Evolutionary conservation across 2,329 filamentous ascomycete genomes (phyloP).

Genomic region (Penicillium decumbens): DNA sequence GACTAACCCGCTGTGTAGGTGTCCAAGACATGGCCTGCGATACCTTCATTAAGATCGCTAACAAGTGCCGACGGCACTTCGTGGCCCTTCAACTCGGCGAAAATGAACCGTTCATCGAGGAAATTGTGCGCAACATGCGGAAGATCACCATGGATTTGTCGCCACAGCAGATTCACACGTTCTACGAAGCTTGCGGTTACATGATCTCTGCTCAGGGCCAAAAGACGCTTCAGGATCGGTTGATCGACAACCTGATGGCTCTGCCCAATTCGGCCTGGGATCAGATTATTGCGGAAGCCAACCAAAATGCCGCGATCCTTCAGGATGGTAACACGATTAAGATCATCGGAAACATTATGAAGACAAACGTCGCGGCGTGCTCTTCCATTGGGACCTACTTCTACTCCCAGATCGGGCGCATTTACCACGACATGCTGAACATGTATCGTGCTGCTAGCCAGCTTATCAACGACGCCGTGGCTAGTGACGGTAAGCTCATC

Average conservation of each 20-base stretch:
- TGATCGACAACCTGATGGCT: conserved; percentile 88
- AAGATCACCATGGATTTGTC: conserved; percentile 94
- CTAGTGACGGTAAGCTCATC: conserved; percentile 64
- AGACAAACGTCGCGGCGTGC: conserved; percentile 98
- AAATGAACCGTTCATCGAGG: conserved; percentile 93
- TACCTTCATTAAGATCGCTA: conserved; percentile 99
- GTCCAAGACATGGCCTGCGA: conserved; percentile 99
- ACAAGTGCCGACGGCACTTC: conserved; percentile 96
- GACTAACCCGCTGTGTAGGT: conserved; percentile 50
- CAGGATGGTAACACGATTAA: conserved; percentile 96
- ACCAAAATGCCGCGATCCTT: conserved; percentile 75
- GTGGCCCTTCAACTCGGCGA: conserved; percentile 93
- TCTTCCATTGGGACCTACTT: conserved; percentile 96
- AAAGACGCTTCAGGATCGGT: conserved; percentile 84
- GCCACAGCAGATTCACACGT: conserved; percentile 96
- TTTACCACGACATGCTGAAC: conserved; percentile 97
- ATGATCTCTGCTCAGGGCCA: conserved; percentile 99
- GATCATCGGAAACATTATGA: conserved; percentile 99
- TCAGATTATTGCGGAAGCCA: conserved; percentile 83
- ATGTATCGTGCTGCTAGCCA: conserved; percentile 98
- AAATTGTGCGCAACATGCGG: conserved; percentile 91
- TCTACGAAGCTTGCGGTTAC: conserved; percentile 97
- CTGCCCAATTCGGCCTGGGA: conserved; percentile 95
- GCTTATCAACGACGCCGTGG: conserved; percentile 89
- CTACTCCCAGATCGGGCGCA: conserved; percentile 93